Percentiles rank a stretch among this genome's conserved stretches.
Conservation (phyloP, 148 eudicot genomes). For the Agrostemma githago region DNA sequence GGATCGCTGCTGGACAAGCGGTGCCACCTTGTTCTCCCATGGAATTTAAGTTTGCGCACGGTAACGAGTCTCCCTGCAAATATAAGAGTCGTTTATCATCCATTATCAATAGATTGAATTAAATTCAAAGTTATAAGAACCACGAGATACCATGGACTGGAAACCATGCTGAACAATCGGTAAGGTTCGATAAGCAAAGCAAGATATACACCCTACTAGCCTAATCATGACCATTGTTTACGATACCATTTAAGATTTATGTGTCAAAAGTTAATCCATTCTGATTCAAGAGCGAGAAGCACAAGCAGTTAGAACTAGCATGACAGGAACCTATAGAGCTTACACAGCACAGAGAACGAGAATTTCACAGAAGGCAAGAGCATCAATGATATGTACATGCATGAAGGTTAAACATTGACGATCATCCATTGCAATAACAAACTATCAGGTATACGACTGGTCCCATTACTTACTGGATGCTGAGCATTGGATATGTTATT, state of each 20-base stretch:
- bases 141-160: neutral
- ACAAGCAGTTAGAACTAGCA: neutral
- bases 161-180: no score
- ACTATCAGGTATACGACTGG: neutral
- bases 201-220: no score
- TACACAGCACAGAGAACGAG: neutral
- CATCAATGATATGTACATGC: neutral
- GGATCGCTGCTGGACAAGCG: constrained; percentile 13
- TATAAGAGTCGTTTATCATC: neutral
- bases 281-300: neutral
- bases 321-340: neutral
- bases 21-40: constrained; percentile 12
- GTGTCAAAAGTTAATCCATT: no score
- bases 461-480: constrained; percentile 30
- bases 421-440: constrained; percentile 3
- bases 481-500: constrained; percentile 24
- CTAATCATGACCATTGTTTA: no score
- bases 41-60: constrained; percentile 20
- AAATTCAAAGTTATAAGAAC: neutral
- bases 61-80: constrained; percentile 14
- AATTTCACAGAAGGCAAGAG: neutral
- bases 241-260: no score
- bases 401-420: neutral
- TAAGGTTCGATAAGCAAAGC: no score
- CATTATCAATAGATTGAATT: neutral